Evolutionary conservation across 129 eudicot species (phyloP).

Genomic region (Mikania micrantha): DNA sequence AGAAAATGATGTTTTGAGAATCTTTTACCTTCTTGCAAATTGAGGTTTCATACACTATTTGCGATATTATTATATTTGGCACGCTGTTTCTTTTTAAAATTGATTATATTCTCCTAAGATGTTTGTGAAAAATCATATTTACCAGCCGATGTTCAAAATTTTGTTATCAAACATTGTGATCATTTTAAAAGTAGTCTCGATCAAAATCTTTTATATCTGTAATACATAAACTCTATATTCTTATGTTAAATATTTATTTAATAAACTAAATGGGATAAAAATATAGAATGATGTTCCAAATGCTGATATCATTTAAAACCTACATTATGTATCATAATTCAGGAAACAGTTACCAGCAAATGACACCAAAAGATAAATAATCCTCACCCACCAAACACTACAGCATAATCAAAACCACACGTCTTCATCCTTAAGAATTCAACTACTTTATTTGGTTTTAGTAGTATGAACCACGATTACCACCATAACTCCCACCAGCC

Average conservation of each 20-base stretch:
- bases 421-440: constrained; percentile 8
- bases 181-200: no score
- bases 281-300: neutral
- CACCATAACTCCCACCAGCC: constrained; percentile 26
- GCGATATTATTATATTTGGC: no score
- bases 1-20: no score
- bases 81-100: no score
- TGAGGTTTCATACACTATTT: no score
- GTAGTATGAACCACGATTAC: constrained; percentile 16
- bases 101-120: no score
- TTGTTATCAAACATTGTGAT: no score
- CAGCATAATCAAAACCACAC: neutral
- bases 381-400: neutral
- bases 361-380: neutral
- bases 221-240: neutral
- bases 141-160: no score
- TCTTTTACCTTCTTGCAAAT: no score
- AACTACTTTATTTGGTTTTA: neutral
- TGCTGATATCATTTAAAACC: neutral
- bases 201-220: neutral
- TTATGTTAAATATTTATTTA: neutral
- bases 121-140: no score
- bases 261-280: neutral
- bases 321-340: neutral
- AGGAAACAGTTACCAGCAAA: neutral